Evolutionary conservation across 305 asterid genomes (phyloP).

Genomic region (Ilex paraguariensis): DNA sequence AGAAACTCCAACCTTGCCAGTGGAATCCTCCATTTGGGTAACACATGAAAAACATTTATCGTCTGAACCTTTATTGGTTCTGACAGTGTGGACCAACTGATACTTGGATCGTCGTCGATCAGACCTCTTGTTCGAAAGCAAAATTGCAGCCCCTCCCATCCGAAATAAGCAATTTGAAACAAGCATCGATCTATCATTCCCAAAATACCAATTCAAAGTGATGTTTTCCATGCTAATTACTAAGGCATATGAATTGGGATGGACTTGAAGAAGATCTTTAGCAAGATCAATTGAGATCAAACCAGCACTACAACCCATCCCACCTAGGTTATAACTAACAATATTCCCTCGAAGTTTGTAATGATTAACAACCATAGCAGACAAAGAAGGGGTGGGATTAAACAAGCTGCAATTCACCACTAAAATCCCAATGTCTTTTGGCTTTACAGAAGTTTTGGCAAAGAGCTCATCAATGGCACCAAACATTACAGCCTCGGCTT

Average conservation of each 20-base stretch:
- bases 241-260: slow-evolving; percentile 62
- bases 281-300: slow-evolving; percentile 76
- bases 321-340: slow-evolving; percentile 62
- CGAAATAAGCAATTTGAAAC: slow-evolving; percentile 40
- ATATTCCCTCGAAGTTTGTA: slow-evolving; percentile 73
- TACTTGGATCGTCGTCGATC: slow-evolving; percentile 52
- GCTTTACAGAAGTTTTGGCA: no score
- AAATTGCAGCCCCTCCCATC: slow-evolving; percentile 42
- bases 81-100: slow-evolving; percentile 60
- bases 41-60: slow-evolving; percentile 67
- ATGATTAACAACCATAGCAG: slow-evolving; percentile 32
- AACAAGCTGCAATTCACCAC: no score
- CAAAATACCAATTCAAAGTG: slow-evolving; percentile 71
- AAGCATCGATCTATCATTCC: slow-evolving; percentile 52
- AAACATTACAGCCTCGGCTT: slow-evolving; percentile 21
- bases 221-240: slow-evolving; percentile 77
- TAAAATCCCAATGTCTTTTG: background rate
- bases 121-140: slow-evolving; percentile 58
- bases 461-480: no score
- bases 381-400: no score
- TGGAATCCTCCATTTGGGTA: slow-evolving; percentile 59
- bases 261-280: slow-evolving; percentile 72
- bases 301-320: slow-evolving; percentile 94
- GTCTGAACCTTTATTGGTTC: slow-evolving; percentile 70
- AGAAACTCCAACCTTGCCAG: slow-evolving; percentile 55